phyloP scores from a whole-genome alignment of 768 basidiomycete genomes.

The Cystobasidium tubakii region DNA sequence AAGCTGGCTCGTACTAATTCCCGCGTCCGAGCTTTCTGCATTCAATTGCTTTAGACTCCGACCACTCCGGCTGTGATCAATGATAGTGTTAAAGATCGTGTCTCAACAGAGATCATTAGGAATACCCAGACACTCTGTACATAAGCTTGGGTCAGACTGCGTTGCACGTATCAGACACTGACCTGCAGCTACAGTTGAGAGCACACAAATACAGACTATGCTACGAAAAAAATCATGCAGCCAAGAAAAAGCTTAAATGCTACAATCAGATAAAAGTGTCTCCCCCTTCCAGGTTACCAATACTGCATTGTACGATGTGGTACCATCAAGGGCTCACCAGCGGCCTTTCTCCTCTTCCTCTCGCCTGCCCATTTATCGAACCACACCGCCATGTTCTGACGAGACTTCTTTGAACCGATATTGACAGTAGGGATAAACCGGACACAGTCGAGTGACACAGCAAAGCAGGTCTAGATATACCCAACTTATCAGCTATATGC shows the following conservation, averaged over 20 bases:
- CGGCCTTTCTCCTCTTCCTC: constrained; percentile 57
- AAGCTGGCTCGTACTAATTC: too few species aligned
- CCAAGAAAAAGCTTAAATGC: not conserved
- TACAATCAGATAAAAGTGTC: not conserved
- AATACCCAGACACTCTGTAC: too few species aligned
- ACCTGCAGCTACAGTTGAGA: not conserved
- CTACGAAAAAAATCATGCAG: not conserved
- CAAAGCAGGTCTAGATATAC: constrained; percentile 55
- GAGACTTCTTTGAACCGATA: constrained; percentile 64
- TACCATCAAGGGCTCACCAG: constrained; percentile 42
- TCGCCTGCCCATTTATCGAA: constrained; percentile 82
- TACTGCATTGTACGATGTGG: constrained; percentile 31
- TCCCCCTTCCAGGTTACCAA: constrained; percentile 1
- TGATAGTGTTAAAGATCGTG: too few species aligned
- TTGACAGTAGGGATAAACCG: constrained; percentile 96
- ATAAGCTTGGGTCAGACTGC: too few species aligned
- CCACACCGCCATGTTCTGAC: constrained; percentile 84
- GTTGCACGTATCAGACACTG: not conserved
- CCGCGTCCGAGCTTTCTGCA: too few species aligned
- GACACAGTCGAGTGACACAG: constrained; percentile 56
- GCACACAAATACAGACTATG: not conserved
- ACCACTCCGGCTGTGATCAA: too few species aligned
- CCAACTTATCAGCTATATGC: constrained; percentile 59
- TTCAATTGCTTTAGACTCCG: too few species aligned
- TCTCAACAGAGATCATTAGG: too few species aligned